Conservation (phyloP, 2,329 filamentous ascomycete genomes). For the Monosporascus ibericus region DNA sequence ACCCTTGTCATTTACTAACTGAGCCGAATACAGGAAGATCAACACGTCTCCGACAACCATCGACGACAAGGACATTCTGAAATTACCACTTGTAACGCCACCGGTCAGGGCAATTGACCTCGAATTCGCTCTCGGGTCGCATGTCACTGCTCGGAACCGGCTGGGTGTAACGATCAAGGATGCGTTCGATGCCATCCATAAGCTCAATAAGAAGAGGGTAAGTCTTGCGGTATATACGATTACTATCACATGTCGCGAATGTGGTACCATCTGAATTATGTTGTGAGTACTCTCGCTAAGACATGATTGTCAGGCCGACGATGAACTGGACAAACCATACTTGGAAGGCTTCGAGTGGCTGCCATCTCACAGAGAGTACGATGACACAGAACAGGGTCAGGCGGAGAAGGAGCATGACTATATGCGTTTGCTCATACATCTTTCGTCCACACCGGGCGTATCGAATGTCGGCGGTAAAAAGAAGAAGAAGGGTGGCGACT, state of each 20-base stretch:
- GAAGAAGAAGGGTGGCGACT: slow-evolving; percentile 51
- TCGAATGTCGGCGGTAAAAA: slow-evolving; percentile 49
- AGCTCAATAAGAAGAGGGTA: slow-evolving; percentile 95
- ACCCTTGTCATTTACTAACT: slow-evolving; percentile 4
- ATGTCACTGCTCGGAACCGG: slow-evolving; percentile 83
- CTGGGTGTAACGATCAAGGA: slow-evolving; percentile 98
- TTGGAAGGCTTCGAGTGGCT: slow-evolving; percentile 93
- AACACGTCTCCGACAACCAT: slow-evolving; percentile 75
- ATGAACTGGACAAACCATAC: slow-evolving; percentile 82
- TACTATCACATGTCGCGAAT: background rate
- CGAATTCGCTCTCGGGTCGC: slow-evolving; percentile 80
- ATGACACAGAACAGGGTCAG: slow-evolving; percentile 12
- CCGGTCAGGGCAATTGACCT: slow-evolving; percentile 92
- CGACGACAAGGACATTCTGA: slow-evolving; percentile 79
- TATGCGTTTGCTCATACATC: slow-evolving; percentile 81
- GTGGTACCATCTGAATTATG: too few species aligned
- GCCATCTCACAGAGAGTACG: slow-evolving; percentile 13
- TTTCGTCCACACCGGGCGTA: slow-evolving; percentile 48
- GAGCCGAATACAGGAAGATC: slow-evolving; percentile 64
- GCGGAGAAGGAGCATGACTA: slow-evolving; percentile 77
- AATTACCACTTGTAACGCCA: slow-evolving; percentile 72
- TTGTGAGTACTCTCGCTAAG: too few species aligned
- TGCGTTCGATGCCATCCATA: slow-evolving; percentile 89
- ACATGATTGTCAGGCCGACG: slow-evolving; percentile 60
- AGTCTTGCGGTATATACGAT: slow-evolving; percentile 20